phyloP scores from a whole-genome alignment of 2,329 filamentous ascomycete species.

The Seiridium cupressi region DNA sequence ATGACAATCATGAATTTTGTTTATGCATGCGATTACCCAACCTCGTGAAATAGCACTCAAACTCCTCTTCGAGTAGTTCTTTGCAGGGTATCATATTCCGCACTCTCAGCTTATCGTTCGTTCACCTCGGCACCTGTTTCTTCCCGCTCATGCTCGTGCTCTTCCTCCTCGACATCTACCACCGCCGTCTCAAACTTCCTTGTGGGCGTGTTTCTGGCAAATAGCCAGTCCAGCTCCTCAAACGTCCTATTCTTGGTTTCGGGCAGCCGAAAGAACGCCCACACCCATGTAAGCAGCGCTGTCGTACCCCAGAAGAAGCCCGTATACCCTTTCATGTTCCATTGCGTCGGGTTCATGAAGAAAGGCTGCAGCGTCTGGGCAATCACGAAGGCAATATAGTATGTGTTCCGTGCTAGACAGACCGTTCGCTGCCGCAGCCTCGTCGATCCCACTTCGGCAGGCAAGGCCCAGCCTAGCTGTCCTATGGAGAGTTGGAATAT shows the following conservation, averaged over 20 bases:
- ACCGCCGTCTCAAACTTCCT: conserved; percentile 35
- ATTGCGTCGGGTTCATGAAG: conserved; percentile 30
- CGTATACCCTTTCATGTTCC: conserved; percentile 39
- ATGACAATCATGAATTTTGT: no score
- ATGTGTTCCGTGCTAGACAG: conserved; percentile 4
- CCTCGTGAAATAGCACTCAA: no score
- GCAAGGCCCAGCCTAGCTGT: conserved; percentile 4
- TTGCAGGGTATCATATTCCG: no score
- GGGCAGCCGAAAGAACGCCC: conserved; percentile 50
- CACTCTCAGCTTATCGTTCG: not conserved
- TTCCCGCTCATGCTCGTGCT: conserved; percentile 11
- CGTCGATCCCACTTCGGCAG: conserved; percentile 4
- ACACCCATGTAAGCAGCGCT: conserved; percentile 42
- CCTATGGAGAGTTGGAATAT: conserved; percentile 8
- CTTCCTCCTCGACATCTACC: conserved; percentile 21
- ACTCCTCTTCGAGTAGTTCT: no score
- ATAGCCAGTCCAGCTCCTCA: conserved; percentile 53
- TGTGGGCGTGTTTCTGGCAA: conserved; percentile 38
- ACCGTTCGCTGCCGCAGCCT: conserved; percentile 4
- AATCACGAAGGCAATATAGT: conserved; percentile 6
- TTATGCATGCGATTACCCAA: no score
- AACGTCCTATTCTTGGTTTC: conserved; percentile 50
- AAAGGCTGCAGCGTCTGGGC: conserved; percentile 6
- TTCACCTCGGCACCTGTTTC: not conserved
- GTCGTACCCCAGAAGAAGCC: conserved; percentile 42